A percentile compares a stretch with the other conserved stretches of the same genome.
Evolutionary conservation across 371 early-diverging fungal species (phyloP).

Genomic region (Syncephalastrum sp.): DNA sequence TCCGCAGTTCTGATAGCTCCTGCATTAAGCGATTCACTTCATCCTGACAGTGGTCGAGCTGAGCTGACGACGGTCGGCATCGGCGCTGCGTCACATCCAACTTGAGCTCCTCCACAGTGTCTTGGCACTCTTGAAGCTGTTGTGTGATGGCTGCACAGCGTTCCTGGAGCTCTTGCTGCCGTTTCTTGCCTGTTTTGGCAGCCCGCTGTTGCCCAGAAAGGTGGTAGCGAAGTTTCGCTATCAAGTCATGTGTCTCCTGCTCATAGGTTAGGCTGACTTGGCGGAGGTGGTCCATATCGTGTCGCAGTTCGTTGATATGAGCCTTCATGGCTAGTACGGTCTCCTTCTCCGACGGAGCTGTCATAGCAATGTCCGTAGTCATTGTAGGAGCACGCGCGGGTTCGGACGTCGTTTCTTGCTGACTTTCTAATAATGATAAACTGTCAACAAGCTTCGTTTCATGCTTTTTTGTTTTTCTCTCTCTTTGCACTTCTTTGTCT

Average conservation of each 20-base stretch:
- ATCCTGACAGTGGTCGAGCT: slow-evolving; percentile 50
- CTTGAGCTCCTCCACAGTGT: slow-evolving; percentile 73
- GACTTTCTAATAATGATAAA: too few species aligned
- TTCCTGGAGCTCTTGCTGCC: slow-evolving; percentile 52
- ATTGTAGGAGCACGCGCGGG: too few species aligned
- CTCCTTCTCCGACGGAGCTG: not conserved
- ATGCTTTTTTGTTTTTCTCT: not conserved
- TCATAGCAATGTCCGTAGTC: too few species aligned
- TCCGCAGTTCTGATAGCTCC: slow-evolving; percentile 36
- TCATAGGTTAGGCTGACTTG: slow-evolving; percentile 23
- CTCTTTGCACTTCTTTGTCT: not conserved
- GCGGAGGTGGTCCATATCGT: slow-evolving; percentile 51
- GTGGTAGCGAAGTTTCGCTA: too few species aligned
- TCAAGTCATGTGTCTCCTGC: too few species aligned
- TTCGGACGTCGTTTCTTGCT: too few species aligned
- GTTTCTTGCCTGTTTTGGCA: slow-evolving; percentile 11
- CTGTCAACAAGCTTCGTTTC: too few species aligned
- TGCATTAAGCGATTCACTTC: slow-evolving; percentile 52
- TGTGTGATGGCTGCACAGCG: slow-evolving; percentile 58
- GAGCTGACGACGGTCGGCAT: slow-evolving; percentile 57
- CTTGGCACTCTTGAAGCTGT: slow-evolving; percentile 67
- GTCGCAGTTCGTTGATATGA: slow-evolving; percentile 44
- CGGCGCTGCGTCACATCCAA: slow-evolving; percentile 73
- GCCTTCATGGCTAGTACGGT: slow-evolving; percentile 6
- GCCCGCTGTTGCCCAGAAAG: slow-evolving; percentile 18